A percentile compares a stretch with the other conserved stretches of the same genome.
Conservation (phyloP, 73 alveolate species). For the Symbiodinium pilosum region DNA sequence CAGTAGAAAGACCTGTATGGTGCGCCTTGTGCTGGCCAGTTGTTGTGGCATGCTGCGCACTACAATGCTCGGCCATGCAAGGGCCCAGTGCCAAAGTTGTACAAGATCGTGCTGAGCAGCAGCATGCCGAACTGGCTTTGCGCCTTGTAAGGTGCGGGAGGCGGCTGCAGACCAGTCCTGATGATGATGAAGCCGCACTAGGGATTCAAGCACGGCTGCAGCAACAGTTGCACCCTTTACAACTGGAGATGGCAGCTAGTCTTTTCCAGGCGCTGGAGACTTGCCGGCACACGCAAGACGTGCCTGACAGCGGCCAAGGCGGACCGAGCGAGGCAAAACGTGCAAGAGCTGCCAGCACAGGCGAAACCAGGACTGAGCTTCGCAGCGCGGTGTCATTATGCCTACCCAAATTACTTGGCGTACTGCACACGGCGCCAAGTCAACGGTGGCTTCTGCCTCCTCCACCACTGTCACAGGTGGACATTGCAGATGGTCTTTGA, state of each 20-base stretch:
- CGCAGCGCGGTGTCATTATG: conserved; percentile 25
- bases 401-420: conserved; percentile 10
- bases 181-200: background rate
- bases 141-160: conserved; percentile 91
- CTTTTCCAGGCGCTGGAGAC: conserved; percentile 31
- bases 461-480: conserved; percentile 28
- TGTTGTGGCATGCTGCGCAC: conserved; percentile 48
- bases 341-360: background rate
- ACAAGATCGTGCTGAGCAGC: conserved; percentile 48
- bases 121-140: conserved; percentile 60
- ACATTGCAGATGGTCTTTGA: background rate
- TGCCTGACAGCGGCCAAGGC: background rate
- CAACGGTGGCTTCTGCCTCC: conserved; percentile 54
- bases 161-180: conserved; percentile 23
- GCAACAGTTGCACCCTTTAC: conserved; percentile 84
- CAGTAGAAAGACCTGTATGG: background rate
- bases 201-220: conserved; percentile 13
- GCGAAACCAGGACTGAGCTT: conserved; percentile 78
- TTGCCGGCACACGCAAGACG: background rate
- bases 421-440: conserved; percentile 57
- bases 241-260: conserved; percentile 51
- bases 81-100: background rate
- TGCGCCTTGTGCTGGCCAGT: conserved; percentile 95
- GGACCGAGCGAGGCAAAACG: background rate
- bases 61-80: conserved; percentile 3